These are phyloP conservation scores for Aspergillus udagawae DNA, from an alignment of 2,329 filamentous ascomycete genomes.

Conservation along the genomic window DNA sequence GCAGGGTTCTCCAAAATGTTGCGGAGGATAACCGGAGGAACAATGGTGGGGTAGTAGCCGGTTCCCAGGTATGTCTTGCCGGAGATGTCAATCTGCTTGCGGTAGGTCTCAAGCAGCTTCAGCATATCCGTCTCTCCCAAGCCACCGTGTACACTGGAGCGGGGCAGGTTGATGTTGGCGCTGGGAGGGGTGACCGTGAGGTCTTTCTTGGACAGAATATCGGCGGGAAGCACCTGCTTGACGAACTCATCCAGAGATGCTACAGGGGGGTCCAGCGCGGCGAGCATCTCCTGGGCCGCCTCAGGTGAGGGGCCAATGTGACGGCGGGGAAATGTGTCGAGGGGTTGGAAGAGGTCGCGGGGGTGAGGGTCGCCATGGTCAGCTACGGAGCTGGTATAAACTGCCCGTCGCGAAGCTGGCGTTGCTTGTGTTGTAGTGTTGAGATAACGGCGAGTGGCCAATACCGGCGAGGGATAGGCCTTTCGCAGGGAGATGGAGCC, in stretches of 20 bases:
- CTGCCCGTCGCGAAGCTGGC: constrained; percentile 37
- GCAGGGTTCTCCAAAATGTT: constrained; percentile 90
- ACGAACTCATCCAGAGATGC: constrained; percentile 77
- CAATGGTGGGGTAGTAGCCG: constrained; percentile 83
- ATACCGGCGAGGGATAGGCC: constrained; percentile 26
- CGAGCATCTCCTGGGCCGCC: constrained; percentile 73
- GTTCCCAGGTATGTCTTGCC: constrained; percentile 71
- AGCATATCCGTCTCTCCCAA: constrained; percentile 46
- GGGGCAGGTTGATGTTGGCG: constrained; percentile 38
- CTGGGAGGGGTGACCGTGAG: constrained; percentile 55
- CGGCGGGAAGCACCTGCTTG: constrained; percentile 72
- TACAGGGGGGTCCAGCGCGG: constrained; percentile 69
- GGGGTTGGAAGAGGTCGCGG: constrained; percentile 42
- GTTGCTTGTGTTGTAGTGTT: constrained; percentile 24
- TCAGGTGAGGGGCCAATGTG: constrained; percentile 79
- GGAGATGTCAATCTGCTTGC: constrained; percentile 57
- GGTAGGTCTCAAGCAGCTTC: constrained; percentile 38
- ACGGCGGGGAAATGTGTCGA: constrained; percentile 66
- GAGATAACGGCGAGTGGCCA: constrained; percentile 26
- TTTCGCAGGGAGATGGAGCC: constrained; percentile 20
- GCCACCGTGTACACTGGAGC: constrained; percentile 36
- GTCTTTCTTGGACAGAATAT: constrained; percentile 67
- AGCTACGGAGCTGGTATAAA: constrained; percentile 87
- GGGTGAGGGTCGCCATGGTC: constrained; percentile 62
- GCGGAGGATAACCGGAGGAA: constrained; percentile 84